Percentiles rank a stretch among this genome's conserved stretches.
Evolutionary conservation across 2,329 filamentous ascomycete genomes (phyloP).

Genomic region (Volutella citrinella): DNA sequence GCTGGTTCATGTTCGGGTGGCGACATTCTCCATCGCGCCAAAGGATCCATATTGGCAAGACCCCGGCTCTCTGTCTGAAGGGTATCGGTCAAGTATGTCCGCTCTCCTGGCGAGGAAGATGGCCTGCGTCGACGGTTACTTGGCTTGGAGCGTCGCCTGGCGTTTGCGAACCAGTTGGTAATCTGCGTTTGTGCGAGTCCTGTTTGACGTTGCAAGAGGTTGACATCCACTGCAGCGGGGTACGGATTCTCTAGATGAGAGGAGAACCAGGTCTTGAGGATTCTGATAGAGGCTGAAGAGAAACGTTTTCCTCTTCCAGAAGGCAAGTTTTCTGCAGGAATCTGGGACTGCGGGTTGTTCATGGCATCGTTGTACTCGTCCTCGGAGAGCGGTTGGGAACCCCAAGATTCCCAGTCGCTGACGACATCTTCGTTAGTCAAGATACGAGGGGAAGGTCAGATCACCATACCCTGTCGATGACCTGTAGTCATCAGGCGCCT

Average conservation of each 20-base stretch:
- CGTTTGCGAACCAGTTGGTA: slow-evolving; percentile 90
- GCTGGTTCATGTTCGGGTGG: slow-evolving; percentile 60
- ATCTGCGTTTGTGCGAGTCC: slow-evolving; percentile 82
- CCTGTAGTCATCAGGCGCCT: too few species aligned
- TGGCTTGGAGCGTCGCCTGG: slow-evolving; percentile 77
- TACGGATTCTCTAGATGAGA: slow-evolving; percentile 81
- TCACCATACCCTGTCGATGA: too few species aligned
- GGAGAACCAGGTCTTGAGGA: slow-evolving; percentile 81
- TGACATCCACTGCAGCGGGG: slow-evolving; percentile 83
- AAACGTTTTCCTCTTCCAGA: too few species aligned
- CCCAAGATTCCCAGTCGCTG: too few species aligned
- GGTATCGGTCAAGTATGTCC: slow-evolving; percentile 69
- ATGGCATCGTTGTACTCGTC: too few species aligned
- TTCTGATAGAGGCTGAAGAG: slow-evolving; percentile 73
- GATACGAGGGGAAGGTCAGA: too few species aligned
- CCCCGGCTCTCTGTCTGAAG: slow-evolving; percentile 59
- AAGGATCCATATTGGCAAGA: slow-evolving; percentile 51
- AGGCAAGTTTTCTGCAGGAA: too few species aligned
- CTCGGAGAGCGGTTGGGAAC: too few species aligned
- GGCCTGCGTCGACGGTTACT: slow-evolving; percentile 63
- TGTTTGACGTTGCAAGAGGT: slow-evolving; percentile 72
- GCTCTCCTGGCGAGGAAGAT: slow-evolving; percentile 64
- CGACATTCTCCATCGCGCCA: slow-evolving; percentile 58
- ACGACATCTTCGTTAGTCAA: too few species aligned
- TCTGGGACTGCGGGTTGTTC: too few species aligned